Conservation (phyloP, 2,329 filamentous ascomycete species). For the Arthrobotrys pseudoclavata region DNA sequence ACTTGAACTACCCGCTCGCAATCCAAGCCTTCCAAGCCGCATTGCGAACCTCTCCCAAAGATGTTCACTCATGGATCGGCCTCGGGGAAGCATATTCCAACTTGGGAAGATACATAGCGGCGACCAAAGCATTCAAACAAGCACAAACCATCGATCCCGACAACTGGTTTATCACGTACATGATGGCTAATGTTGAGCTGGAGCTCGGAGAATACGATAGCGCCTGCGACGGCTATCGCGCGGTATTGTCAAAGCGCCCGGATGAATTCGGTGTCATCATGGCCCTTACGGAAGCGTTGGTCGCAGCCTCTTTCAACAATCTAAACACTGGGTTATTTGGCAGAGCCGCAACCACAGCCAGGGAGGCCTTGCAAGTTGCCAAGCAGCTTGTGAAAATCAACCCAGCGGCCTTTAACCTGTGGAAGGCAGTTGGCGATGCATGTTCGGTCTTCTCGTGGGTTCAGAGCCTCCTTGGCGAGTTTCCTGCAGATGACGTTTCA, state of each 20-base stretch:
- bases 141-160: constrained; percentile 84
- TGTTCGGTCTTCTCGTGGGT: constrained; percentile 86
- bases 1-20: constrained; percentile 77
- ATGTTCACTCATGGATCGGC: constrained; percentile 97
- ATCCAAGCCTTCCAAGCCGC: constrained; percentile 94
- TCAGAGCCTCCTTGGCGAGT: constrained; percentile 75
- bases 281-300: constrained; percentile 86
- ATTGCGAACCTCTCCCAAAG: constrained; percentile 82
- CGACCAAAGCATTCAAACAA: constrained; percentile 88
- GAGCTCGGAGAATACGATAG: constrained; percentile 92
- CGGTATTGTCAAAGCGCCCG: constrained; percentile 77
- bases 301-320: constrained; percentile 82
- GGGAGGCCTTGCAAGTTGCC: constrained; percentile 78
- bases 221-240: constrained; percentile 81
- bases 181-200: constrained; percentile 93
- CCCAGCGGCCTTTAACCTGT: constrained; percentile 86
- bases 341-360: constrained; percentile 79
- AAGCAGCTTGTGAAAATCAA: constrained; percentile 73
- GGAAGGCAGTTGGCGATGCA: constrained; percentile 92
- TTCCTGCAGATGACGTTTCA: constrained; percentile 74
- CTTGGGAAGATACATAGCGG: constrained; percentile 92
- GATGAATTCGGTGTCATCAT: constrained; percentile 88
- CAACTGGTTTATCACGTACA: constrained; percentile 95
- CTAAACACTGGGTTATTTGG: constrained; percentile 89
- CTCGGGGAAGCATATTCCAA: constrained; percentile 98